Percentiles rank a stretch among this genome's conserved stretches.
These are phyloP conservation scores for Epichloe hybrida DNA, from an alignment of 2,329 filamentous ascomycete species.

Conservation along the genomic window DNA sequence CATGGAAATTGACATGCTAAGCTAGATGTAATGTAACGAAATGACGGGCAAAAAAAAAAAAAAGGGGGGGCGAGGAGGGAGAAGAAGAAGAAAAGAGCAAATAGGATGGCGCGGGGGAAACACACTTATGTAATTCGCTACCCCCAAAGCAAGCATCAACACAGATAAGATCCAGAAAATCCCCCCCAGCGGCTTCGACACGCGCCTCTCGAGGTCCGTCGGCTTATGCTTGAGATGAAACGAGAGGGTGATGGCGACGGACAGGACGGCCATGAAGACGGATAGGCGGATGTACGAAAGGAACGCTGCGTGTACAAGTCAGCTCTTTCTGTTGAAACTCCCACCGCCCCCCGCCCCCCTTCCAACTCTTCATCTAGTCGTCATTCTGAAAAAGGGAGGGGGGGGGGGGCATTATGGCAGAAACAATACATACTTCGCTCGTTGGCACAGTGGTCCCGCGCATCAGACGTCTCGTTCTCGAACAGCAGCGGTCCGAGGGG, in stretches of 20 bases:
- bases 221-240: conserved; percentile 78
- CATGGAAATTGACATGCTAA: rapidly evolving
- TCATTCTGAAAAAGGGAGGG: too few species aligned
- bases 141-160: conserved; percentile 60
- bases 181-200: conserved; percentile 73
- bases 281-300: conserved; percentile 82
- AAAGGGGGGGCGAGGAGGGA: too few species aligned
- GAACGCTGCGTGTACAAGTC: conserved; percentile 38
- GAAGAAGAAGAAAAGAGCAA: too few species aligned
- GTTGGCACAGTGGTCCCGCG: conserved; percentile 66
- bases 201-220: conserved; percentile 53
- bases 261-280: conserved; percentile 82
- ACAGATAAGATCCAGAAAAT: conserved; percentile 78
- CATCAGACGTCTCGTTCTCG: conserved; percentile 61
- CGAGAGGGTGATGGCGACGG: conserved; percentile 79
- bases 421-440: conserved; percentile 45
- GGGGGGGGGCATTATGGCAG: too few species aligned
- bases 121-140: conserved; percentile 71
- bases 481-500: conserved; percentile 56
- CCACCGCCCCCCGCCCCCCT: too few species aligned
- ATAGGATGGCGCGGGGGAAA: neutral
- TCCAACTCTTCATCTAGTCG: too few species aligned
- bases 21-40: neutral
- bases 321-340: neutral
- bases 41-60: neutral